Evolutionary conservation across 192 early-diverging fungal species (phyloP), one percentile per base, ranked within the genome.

Genomic region (Fimicolochytrium jonesii): DNA sequence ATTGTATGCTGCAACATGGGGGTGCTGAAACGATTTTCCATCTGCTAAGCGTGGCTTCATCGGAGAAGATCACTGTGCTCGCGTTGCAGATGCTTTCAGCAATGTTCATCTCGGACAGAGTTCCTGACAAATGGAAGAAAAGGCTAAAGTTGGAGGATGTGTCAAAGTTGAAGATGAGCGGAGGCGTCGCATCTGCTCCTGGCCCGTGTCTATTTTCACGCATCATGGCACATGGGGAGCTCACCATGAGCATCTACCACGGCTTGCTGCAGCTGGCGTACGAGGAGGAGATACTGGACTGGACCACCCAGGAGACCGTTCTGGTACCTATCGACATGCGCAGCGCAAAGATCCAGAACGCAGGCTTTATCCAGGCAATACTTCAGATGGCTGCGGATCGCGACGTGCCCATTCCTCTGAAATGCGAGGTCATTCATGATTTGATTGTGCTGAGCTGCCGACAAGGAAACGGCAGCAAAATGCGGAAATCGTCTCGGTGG

Each of bases 61-160:
- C 15, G 11, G 56, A 64, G 56, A 29, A 9, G 7, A 43, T 34
- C 11, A 22, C 48, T 23, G 49, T 67, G 29, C 20, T 67, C n/a
- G 56, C 49, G 4, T 31, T 67, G 20, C 66, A 60, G 22, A 17
- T 37, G 3, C 34, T 60, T 2, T 63, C 48, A 11, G 29, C 31
- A 4, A 41, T 42, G 9, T 35, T 59, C 13, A 39, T 44, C 47
- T 51, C 55, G 17, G 60, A 49, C n/a, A 44, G 59, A 35, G 55
- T 66, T 13, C 57, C 58, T n/a, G 68, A 77, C 26, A 67, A 67
- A 61, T 77, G 64, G 66, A 77, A 70, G 44, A 28, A 45, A 25
- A 49, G 63, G 30, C 33, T 73, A 15, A 41, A 50, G 34, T 47
- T 69, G 15, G 71, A 73, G 33, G 75, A 77, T 9, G 35, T 70